phyloP scores from a whole-genome alignment of 805 yeast species.

The Wickerhamomyces subpelliculosus region DNA sequence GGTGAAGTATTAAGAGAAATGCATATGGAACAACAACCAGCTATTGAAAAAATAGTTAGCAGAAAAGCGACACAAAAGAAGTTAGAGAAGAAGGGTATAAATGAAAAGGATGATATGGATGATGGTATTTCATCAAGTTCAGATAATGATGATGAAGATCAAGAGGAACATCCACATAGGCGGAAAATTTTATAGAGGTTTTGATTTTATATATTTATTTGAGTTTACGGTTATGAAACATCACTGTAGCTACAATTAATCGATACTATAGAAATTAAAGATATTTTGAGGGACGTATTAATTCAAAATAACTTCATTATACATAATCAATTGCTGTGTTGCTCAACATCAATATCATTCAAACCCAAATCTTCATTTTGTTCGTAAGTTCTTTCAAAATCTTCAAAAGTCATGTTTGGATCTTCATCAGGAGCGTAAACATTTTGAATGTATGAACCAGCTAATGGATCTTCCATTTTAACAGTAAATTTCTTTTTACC shows the following conservation, averaged over 20 bases:
- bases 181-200: not conserved
- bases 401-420: conserved; percentile 91
- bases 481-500: conserved; percentile 83
- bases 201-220: not conserved
- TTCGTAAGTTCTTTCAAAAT: conserved; percentile 79
- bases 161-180: not conserved
- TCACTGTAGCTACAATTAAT: no score
- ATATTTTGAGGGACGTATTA: no score
- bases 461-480: conserved; percentile 88
- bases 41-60: not conserved
- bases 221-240: no score
- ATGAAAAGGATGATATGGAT: not conserved
- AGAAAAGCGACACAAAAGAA: not conserved
- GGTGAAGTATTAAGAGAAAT: not conserved
- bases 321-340: no score
- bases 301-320: no score
- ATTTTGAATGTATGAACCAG: conserved; percentile 92
- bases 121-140: no score
- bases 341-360: conserved; percentile 32
- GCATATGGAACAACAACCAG: not conserved
- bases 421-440: conserved; percentile 98
- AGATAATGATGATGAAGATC: not conserved
- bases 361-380: conserved; percentile 92
- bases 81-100: not conserved
- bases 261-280: no score